Percentiles rank a stretch among this genome's conserved stretches.
Evolutionary conservation across 352 stramenopile species (phyloP).

Genomic region (Phytophthora crassamura): DNA sequence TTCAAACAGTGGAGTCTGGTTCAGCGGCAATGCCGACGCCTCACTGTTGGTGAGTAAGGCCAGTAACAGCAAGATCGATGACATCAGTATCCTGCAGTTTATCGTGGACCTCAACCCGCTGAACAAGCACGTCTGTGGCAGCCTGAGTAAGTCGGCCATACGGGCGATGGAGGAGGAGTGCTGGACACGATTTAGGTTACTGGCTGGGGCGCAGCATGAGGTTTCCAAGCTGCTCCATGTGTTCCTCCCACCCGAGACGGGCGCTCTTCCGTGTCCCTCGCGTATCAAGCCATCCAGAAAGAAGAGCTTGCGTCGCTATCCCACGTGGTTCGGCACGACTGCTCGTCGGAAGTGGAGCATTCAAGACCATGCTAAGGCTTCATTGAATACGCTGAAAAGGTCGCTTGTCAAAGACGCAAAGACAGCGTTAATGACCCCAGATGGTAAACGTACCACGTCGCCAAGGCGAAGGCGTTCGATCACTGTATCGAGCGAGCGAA

Average conservation of each 20-base stretch:
- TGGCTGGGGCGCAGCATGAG: conserved; percentile 41
- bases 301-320: background rate
- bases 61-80: background rate
- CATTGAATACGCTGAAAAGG: background rate
- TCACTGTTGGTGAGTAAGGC: background rate
- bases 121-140: conserved; percentile 41
- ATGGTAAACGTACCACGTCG: background rate
- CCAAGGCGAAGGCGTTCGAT: conserved; percentile 15
- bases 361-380: background rate
- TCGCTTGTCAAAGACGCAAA: background rate
- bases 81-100: conserved; percentile 44
- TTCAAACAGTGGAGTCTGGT: conserved; percentile 33
- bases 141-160: conserved; percentile 40
- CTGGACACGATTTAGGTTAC: conserved; percentile 62
- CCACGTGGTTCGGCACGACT: background rate
- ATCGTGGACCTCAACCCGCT: conserved; percentile 62
- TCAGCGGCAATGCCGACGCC: conserved; percentile 13
- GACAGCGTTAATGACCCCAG: background rate
- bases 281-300: background rate
- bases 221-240: conserved; percentile 22
- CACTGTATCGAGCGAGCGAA: background rate
- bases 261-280: background rate
- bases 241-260: conserved; percentile 10
- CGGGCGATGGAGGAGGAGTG: conserved; percentile 67
- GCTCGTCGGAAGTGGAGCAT: background rate